phyloP scores from a whole-genome alignment of 73 alveolate species.

The Paramecium sexaurelia region DNA sequence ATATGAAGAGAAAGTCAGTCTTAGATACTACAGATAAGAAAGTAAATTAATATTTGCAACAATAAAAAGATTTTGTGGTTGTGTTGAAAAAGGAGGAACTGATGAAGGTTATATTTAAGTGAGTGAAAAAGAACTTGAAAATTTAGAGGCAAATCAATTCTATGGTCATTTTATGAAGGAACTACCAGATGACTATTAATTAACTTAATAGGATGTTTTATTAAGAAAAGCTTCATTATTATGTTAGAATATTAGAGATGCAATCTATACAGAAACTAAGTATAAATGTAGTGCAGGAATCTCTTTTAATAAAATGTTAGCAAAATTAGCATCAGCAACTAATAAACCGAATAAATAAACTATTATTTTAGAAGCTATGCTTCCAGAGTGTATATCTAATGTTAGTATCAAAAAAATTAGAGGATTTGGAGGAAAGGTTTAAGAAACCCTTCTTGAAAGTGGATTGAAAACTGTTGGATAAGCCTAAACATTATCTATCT shows the following conservation, averaged over 20 bases:
- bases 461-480: slow-evolving; percentile 19
- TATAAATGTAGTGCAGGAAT: slow-evolving; percentile 55
- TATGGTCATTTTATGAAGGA: background rate
- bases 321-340: slow-evolving; percentile 49
- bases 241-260: background rate
- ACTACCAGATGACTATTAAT: background rate
- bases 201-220: background rate
- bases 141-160: background rate
- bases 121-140: background rate
- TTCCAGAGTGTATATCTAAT: background rate
- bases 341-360: slow-evolving; percentile 41
- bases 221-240: background rate
- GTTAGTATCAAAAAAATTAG: background rate
- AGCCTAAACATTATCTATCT: background rate
- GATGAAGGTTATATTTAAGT: slow-evolving; percentile 2
- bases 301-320: slow-evolving; percentile 9
- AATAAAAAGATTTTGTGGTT: background rate
- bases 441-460: background rate
- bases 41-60: background rate
- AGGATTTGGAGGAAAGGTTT: slow-evolving; percentile 38
- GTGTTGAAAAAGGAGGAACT: slow-evolving; percentile 44
- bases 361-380: background rate
- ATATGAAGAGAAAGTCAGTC: slow-evolving; percentile 33
- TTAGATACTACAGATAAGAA: background rate
- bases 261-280: background rate